Evolutionary conservation across 257 asterid genomes (phyloP).

Genomic region (Buddleja alternifolia): DNA sequence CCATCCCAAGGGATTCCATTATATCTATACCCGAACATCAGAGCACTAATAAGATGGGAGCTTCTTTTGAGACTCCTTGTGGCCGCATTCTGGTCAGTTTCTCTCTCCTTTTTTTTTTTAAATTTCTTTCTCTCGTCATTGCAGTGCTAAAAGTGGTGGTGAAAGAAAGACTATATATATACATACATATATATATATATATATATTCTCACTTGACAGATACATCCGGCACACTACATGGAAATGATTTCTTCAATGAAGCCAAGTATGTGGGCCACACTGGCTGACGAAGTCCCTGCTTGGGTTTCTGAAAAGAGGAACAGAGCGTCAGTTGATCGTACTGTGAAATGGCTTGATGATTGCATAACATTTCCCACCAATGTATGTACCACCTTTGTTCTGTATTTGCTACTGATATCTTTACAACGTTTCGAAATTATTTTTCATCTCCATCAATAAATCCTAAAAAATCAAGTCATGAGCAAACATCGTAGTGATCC

Average conservation of each 20-base stretch:
- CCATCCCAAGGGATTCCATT: conserved; percentile 81
- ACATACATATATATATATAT: no score
- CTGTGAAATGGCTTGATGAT: conserved; percentile 89
- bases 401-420: neutral
- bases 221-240: conserved; percentile 69
- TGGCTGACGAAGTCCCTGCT: conserved; percentile 96
- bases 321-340: conserved; percentile 75
- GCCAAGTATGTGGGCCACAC: conserved; percentile 80
- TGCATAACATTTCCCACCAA: conserved; percentile 51
- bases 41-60: conserved; percentile 70
- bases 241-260: conserved; percentile 75
- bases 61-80: conserved; percentile 87
- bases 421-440: neutral
- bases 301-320: conserved; percentile 91
- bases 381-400: conserved; percentile 33
- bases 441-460: conserved; percentile 1
- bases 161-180: no score
- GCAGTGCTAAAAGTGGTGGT: neutral
- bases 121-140: neutral
- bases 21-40: conserved; percentile 68
- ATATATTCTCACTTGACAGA: no score
- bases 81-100: conserved; percentile 75
- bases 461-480: neutral
- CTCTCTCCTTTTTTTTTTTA: neutral
- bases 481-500: neutral